Base-by-base conservation (phyloP, 371 early-diverging fungal genomes). In the Syncephalis plumigaleata region DNA sequence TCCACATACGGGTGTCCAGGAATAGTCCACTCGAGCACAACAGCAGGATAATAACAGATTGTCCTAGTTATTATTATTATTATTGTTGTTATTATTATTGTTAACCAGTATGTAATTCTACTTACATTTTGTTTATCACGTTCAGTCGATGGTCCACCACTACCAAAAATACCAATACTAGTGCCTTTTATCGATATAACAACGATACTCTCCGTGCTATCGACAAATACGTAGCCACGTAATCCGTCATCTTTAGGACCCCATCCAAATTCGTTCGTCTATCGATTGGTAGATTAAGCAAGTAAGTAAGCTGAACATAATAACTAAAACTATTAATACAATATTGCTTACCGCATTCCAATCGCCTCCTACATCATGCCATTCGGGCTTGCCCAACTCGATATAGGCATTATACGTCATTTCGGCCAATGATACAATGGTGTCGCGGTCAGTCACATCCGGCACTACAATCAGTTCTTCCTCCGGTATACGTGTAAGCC, bases 1-100 rank as follows among this genome's bases (percentile, higher is more conserved):
- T 50, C 75, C 74, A 60, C 96, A 95, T 2, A 92, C 81, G 0
- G 83, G 62, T 9, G 55, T 58, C 96, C 94, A 93, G 2, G 75
- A 70, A 39, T 74, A 63, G 55, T 84, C 90, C 3, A 87, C 84
- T 42, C 79, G 73, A n/a, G 85, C 97, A 65, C 95, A 94, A 66
- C 98, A 97, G 65, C 98, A 97, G 1, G 91, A 90, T 58, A 94
- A 97, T 52, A 97, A 65, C 49, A 86, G 65, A 59, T 95, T 95
- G 60, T 93, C 93, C 77, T 79, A 3, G 3, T n/a, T 43, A 31
- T 3, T 3, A 36, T 16, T 22, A 4, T n/a, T 43, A 31, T 3
- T 3, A 36, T 16, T 36, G 16, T 25, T 24, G 22, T 21, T 21
- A 31, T 17, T 15, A 5, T 20, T 22, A 45, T 3, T 45, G 0